These are phyloP conservation scores for Eremothecium cymbalariae DNA, from an alignment of 1,139 yeast genomes.

Conservation along the genomic window DNA sequence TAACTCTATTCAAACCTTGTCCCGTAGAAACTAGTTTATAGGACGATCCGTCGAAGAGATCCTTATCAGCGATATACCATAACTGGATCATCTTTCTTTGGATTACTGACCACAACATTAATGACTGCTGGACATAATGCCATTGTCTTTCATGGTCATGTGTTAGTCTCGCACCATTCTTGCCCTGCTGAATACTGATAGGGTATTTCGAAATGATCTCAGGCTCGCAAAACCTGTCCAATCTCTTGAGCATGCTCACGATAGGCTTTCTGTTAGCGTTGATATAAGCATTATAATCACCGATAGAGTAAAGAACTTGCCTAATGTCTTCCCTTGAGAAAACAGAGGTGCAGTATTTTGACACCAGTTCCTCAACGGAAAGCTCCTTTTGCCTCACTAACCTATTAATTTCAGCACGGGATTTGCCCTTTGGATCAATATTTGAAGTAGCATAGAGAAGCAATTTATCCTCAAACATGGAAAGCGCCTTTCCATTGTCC, in stretches of 20 bases:
- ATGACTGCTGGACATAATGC: constrained; percentile 60
- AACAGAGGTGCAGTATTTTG: constrained; percentile 32
- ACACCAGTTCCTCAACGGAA: constrained; percentile 51
- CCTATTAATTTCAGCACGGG: constrained; percentile 43
- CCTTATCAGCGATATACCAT: constrained; percentile 67
- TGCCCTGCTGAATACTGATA: constrained; percentile 57
- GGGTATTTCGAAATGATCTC: constrained; percentile 36
- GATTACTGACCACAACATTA: constrained; percentile 62
- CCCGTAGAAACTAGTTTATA: constrained; percentile 64
- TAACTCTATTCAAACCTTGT: constrained; percentile 66
- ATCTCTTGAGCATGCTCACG: constrained; percentile 45
- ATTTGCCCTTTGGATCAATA: constrained; percentile 48
- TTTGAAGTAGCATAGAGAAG: constrained; percentile 57
- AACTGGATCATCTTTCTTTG: constrained; percentile 65
- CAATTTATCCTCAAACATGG: constrained; percentile 46
- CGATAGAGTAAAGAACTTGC: constrained; percentile 61
- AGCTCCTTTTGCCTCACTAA: constrained; percentile 54
- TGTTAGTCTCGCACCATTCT: constrained; percentile 57
- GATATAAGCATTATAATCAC: constrained; percentile 66
- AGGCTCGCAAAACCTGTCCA: constrained; percentile 43
- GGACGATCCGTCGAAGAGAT: constrained; percentile 43
- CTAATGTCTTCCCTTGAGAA: constrained; percentile 49
- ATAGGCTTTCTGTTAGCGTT: constrained; percentile 60
- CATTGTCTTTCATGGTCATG: constrained; percentile 63
- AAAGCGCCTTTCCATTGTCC: constrained; percentile 35